A percentile compares a stretch with the other conserved stretches of the same genome.
These are phyloP conservation scores for Clavispora carvajalis DNA, from an alignment of 805 yeast species.

Conservation along the genomic window DNA sequence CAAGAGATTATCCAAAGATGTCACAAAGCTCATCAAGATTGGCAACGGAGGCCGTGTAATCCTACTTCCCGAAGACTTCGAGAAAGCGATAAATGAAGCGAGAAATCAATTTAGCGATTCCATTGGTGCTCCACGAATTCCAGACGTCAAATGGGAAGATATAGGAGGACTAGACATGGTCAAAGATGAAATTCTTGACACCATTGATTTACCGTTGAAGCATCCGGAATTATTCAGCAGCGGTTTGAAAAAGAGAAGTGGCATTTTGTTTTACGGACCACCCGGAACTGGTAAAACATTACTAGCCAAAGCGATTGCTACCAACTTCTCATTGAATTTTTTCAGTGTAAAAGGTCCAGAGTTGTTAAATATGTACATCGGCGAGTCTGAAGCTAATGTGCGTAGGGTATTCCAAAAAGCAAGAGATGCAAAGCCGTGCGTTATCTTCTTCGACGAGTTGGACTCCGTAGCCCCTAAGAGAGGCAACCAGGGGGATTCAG, in stretches of 20 bases:
- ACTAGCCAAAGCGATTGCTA: conserved; percentile 94
- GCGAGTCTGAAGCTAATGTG: conserved; percentile 97
- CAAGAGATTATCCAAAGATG: conserved; percentile 12
- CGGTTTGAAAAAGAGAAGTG: conserved; percentile 91
- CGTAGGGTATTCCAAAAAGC: conserved; percentile 91
- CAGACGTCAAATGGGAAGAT: conserved; percentile 94
- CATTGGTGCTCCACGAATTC: conserved; percentile 95
- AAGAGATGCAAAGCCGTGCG: conserved; percentile 96
- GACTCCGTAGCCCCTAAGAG: conserved; percentile 98
- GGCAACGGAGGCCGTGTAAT: conserved; percentile 53
- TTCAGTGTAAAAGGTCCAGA: conserved; percentile 98
- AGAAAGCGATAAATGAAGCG: conserved; percentile 69
- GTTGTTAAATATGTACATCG: conserved; percentile 93
- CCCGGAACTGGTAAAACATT: conserved; percentile 98
- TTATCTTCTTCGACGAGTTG: conserved; percentile 92
- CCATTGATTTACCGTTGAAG: conserved; percentile 92
- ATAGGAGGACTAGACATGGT: conserved; percentile 92
- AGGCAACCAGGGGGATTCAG: conserved; percentile 98
- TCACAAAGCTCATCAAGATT: conserved; percentile 31
- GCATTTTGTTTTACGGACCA: conserved; percentile 93
- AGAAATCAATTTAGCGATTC: conserved; percentile 87
- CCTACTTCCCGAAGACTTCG: conserved; percentile 57
- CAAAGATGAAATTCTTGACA: conserved; percentile 88
- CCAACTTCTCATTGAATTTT: conserved; percentile 88
- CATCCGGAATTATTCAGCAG: conserved; percentile 84